These are phyloP conservation scores for Posidonia oceanica DNA, from an alignment of 116 monocot species.

Conservation along the genomic window DNA sequence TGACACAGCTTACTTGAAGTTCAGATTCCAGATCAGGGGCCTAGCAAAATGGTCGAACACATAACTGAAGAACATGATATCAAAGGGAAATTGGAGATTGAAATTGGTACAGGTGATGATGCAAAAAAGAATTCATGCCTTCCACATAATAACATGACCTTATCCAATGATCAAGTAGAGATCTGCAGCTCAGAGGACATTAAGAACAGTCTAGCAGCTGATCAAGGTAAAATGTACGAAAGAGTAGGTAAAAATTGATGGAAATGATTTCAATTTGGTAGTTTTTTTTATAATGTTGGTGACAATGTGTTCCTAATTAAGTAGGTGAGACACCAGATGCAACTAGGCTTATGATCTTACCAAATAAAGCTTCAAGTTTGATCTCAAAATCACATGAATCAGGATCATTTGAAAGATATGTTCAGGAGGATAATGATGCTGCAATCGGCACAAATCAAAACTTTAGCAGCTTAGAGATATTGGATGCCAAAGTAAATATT, in stretches of 20 bases:
- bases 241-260: no score
- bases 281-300: background rate
- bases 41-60: background rate
- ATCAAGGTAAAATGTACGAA: no score
- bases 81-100: background rate
- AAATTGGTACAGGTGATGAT: no score
- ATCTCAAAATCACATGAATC: slow-evolving; percentile 1
- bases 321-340: slow-evolving; percentile 1
- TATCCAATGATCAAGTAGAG: no score
- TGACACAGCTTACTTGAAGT: background rate
- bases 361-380: background rate
- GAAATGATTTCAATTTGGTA: no score
- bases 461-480: background rate
- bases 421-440: background rate
- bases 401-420: background rate
- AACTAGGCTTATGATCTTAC: background rate
- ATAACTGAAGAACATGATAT: background rate
- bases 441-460: background rate
- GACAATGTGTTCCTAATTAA: background rate
- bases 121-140: no score
- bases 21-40: background rate
- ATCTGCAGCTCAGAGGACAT: no score
- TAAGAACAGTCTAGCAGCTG: no score
- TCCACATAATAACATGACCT: no score
- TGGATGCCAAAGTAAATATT: background rate